These are phyloP conservation scores for Melaleuca quinquenervia DNA, from an alignment of 345 rosid genomes.

Conservation along the genomic window DNA sequence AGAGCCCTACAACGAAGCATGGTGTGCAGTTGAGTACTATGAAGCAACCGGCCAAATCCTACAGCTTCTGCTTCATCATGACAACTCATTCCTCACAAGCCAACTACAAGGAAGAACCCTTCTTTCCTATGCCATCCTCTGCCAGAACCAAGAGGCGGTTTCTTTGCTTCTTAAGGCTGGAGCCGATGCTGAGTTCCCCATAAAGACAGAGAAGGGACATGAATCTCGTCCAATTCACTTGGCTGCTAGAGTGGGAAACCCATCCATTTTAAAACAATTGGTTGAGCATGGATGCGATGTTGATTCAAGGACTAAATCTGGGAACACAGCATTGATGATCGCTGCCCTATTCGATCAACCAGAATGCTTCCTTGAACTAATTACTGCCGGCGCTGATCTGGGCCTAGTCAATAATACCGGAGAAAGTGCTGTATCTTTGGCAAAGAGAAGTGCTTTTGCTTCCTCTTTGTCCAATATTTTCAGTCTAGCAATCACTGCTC, in stretches of 20 bases:
- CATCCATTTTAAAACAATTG: conserved; percentile 10
- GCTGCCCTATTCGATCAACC: conserved; percentile 21
- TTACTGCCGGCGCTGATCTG: conserved; percentile 18
- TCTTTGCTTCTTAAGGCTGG: conserved; percentile 11
- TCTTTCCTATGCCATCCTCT: conserved; percentile 28
- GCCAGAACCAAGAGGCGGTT: conserved; percentile 21
- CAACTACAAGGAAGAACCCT: conserved; percentile 20
- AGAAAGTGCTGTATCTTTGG: conserved; percentile 14
- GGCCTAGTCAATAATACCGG: conserved; percentile 13
- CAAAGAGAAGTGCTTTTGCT: conserved; percentile 11
- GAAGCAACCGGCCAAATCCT: conserved; percentile 24
- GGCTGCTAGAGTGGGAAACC: conserved; percentile 18
- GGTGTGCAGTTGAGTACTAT: conserved; percentile 27
- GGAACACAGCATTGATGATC: conserved; percentile 18
- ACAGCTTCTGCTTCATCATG: conserved; percentile 13
- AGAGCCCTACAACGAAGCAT: conserved; percentile 20
- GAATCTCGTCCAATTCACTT: conserved; percentile 19
- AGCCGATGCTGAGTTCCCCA: conserved; percentile 10
- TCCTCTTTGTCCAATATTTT: conserved; percentile 10
- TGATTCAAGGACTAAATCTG: conserved; percentile 17
- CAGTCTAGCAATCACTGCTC: conserved; percentile 3
- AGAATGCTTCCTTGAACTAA: conserved; percentile 17
- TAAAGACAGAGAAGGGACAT: conserved; percentile 18
- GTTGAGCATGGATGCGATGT: conserved; percentile 7
- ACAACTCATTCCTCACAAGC: conserved; percentile 3